Evolutionary conservation across 164 flowering plant genomes (phyloP).

Genomic region (Platanus orientalis): DNA sequence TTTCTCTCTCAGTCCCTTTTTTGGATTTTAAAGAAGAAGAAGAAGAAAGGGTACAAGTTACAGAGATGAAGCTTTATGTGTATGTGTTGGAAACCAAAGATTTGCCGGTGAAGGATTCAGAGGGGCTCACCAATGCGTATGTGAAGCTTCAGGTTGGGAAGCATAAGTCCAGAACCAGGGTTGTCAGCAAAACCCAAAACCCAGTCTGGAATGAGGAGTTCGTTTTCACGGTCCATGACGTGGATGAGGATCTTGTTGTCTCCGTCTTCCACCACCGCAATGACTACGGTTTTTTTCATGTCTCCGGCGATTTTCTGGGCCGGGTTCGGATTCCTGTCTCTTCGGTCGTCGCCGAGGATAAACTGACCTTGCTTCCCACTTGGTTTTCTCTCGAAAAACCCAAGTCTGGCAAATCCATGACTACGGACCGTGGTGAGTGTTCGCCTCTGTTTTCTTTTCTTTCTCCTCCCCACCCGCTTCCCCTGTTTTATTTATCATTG

Average conservation of each 20-base stretch:
- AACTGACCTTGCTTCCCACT: conserved; percentile 56
- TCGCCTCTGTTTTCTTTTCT: neutral
- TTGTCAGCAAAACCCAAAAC: conserved; percentile 27
- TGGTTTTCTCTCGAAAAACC: conserved; percentile 63
- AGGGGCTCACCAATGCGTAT: conserved; percentile 18
- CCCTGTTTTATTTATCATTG: neutral
- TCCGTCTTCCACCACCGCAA: conserved; percentile 35
- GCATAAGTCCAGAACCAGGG: conserved; percentile 46
- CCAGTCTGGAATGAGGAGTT: conserved; percentile 88
- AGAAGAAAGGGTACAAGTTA: neutral
- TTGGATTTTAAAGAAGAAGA: neutral
- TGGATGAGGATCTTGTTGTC: conserved; percentile 51
- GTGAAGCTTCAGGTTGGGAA: conserved; percentile 62
- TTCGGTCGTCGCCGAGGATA: conserved; percentile 39
- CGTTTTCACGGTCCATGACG: conserved; percentile 46
- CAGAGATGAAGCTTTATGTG: conserved; percentile 60
- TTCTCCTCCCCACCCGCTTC: no score
- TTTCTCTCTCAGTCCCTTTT: neutral
- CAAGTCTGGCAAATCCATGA: conserved; percentile 26
- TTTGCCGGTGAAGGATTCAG: conserved; percentile 29
- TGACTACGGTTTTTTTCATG: conserved; percentile 26
- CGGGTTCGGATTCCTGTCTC: conserved; percentile 54
- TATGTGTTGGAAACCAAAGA: conserved; percentile 60
- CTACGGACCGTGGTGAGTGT: conserved; percentile 48
- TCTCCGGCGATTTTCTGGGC: conserved; percentile 45